Base-by-base conservation (phyloP, 116 monocot species). In the Dioscorea cayenensis region DNA sequence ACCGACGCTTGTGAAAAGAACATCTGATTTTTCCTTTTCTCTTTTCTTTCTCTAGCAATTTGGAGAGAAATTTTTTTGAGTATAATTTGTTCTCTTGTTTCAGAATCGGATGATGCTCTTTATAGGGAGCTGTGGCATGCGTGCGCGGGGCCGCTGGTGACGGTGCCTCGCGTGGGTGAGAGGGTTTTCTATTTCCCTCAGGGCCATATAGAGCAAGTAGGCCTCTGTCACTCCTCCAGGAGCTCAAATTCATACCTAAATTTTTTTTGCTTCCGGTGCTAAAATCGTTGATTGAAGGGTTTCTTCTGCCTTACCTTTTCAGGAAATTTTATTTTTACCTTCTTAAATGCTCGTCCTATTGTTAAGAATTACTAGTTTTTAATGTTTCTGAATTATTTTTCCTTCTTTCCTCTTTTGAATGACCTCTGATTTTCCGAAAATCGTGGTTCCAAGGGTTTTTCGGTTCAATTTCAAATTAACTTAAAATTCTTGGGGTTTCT, bases 111-210 rank as follows among this genome's bases (percentile, higher is more conserved):
- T 73, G 79, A 81, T 27, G 79, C 79, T 28, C 63, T 91, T 59
- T 88, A 81, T 61, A 81, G 48, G 43, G 91, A 91, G 79, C 85
- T 91, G 20, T 91, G 91, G 91, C 75, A 79, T 62, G 83, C 88
- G 5, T 91, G 91, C 74, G 91, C 91, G 19, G 91, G 91, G 21
- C 88, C 91, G 19, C 85, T 91, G 36, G 91, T 91, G 74, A 85
- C 88, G 35, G 88, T 91, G 36, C 91, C 91, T 11, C 60, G 85
- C 20, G 63, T 64, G 14, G 77, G 69, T 29, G 91, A 91, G 74
- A 74, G 66, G 76, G 91, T 91, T 22, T 88, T 83, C 83, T 91
- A 91, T 74, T 91, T 91, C 80, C 87, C 91, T 8, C 91, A 91
- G 72, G 91, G 91, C 23, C 91, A 91, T 51, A 88, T 88, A 28